These are phyloP conservation scores for Phytopythium mirpurense DNA, from an alignment of 352 stramenopile genomes.

Conservation along the genomic window DNA sequence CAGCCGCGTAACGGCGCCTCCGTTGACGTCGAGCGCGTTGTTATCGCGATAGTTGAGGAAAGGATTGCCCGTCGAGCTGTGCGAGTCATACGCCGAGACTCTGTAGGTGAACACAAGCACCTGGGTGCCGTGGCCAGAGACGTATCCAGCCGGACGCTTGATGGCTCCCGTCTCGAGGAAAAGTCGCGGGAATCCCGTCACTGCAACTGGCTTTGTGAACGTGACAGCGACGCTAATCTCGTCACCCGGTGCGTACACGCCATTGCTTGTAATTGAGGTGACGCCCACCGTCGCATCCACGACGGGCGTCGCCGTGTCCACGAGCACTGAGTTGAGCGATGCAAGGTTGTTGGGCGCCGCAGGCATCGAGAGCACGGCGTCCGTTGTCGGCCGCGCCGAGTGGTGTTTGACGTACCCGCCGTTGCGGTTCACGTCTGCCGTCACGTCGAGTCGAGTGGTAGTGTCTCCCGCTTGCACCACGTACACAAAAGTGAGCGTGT, in stretches of 20 bases:
- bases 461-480: constrained; percentile 54
- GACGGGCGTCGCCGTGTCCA: constrained; percentile 52
- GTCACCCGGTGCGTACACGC: constrained; percentile 68
- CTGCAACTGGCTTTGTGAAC: constrained; percentile 75
- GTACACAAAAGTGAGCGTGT: constrained; percentile 65
- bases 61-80: constrained; percentile 27
- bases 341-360: constrained; percentile 40
- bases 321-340: constrained; percentile 45
- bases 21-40: constrained; percentile 58
- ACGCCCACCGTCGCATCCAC: constrained; percentile 59
- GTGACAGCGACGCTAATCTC: constrained; percentile 52
- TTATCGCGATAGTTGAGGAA: constrained; percentile 67
- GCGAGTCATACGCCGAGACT: constrained; percentile 54
- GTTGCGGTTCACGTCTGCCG: constrained; percentile 45
- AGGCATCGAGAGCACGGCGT: constrained; percentile 43
- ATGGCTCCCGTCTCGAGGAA: constrained; percentile 69
- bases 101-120: constrained; percentile 70
- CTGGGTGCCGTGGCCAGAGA: constrained; percentile 51
- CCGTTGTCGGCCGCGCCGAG: constrained; percentile 60
- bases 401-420: constrained; percentile 69
- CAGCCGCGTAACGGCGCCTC: constrained; percentile 48
- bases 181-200: constrained; percentile 58
- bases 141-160: constrained; percentile 64
- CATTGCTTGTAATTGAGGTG: constrained; percentile 36
- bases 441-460: constrained; percentile 43